Percentiles rank a stretch among this genome's conserved stretches.
Conservation (phyloP, 345 rosid species). For the Melaleuca alternifolia region DNA sequence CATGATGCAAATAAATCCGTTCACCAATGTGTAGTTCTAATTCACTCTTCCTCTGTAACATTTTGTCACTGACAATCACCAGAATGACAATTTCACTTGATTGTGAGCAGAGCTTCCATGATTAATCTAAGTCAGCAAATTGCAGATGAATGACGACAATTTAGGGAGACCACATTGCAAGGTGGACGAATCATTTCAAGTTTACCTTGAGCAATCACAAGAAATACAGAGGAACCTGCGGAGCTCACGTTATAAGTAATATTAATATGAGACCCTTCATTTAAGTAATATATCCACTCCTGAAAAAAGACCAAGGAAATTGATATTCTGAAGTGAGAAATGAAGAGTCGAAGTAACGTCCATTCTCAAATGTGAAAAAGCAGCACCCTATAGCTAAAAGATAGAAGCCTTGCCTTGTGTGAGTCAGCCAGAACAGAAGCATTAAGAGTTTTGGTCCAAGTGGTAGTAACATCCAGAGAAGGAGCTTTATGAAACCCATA, state of each 20-base stretch:
- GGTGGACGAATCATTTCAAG: background rate
- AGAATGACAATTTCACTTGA: background rate
- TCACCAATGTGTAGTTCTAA: background rate
- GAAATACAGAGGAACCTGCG: conserved; percentile 45
- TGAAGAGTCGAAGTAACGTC: background rate
- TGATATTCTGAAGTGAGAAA: background rate
- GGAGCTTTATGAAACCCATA: conserved; percentile 68
- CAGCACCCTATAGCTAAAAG: background rate
- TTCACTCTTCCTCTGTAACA: background rate
- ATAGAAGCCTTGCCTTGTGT: conserved; percentile 48
- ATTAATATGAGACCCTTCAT: conserved; percentile 66
- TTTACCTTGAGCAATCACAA: conserved; percentile 85
- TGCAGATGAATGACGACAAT: background rate
- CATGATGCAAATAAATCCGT: background rate
- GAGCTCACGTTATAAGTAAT: conserved; percentile 57
- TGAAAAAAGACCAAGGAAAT: conserved; percentile 12
- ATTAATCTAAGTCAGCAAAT: background rate
- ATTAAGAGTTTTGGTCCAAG: conserved; percentile 44
- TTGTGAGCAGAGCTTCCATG: background rate
- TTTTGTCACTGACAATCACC: background rate
- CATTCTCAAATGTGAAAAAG: background rate
- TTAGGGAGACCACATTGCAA: background rate
- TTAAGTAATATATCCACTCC: conserved; percentile 74
- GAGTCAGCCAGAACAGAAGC: conserved; percentile 56
- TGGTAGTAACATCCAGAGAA: conserved; percentile 43